phyloP scores from a whole-genome alignment of 495 filamentous ascomycete species.

The Filosporella fistucella region DNA sequence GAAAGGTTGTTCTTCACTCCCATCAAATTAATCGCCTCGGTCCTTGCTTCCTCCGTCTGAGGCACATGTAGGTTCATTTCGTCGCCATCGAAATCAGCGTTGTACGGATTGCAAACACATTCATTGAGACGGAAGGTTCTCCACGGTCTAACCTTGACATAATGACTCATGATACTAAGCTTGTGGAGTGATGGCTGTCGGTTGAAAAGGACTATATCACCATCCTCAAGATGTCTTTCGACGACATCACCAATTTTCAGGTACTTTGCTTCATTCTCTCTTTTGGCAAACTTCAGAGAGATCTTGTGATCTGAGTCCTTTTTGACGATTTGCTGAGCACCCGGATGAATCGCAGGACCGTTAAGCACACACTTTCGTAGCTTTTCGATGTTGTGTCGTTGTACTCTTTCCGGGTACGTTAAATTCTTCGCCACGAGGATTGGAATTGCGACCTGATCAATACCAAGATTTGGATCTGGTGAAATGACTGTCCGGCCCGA shows the following conservation, averaged over 20 bases:
- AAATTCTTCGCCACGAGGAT: constrained; percentile 86
- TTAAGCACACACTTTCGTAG: constrained; percentile 65
- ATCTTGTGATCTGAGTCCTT: constrained; percentile 63
- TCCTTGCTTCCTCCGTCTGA: constrained; percentile 93
- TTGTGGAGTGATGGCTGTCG: constrained; percentile 97
- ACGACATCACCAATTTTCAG: constrained; percentile 83
- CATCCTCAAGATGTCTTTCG: constrained; percentile 91
- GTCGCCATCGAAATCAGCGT: constrained; percentile 98
- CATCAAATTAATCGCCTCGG: constrained; percentile 95
- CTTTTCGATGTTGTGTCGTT: constrained; percentile 78
- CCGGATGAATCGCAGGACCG: constrained; percentile 75
- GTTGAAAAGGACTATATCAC: constrained; percentile 97
- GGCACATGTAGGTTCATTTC: constrained; percentile 99
- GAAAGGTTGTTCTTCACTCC: constrained; percentile 94
- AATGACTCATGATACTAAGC: constrained; percentile 92
- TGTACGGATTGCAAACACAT: constrained; percentile 97
- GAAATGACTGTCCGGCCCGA: constrained; percentile 97
- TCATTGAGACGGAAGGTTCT: constrained; percentile 96
- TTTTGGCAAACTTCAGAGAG: constrained; percentile 69
- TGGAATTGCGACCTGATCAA: constrained; percentile 92
- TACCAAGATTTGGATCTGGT: constrained; percentile 88
- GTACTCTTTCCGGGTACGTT: constrained; percentile 88
- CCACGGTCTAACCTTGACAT: constrained; percentile 88
- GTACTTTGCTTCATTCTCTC: constrained; percentile 59
- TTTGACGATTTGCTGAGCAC: constrained; percentile 78